Evolutionary conservation across 23 red algal genomes (phyloP).

Genomic region (Agarophyton chilense): DNA sequence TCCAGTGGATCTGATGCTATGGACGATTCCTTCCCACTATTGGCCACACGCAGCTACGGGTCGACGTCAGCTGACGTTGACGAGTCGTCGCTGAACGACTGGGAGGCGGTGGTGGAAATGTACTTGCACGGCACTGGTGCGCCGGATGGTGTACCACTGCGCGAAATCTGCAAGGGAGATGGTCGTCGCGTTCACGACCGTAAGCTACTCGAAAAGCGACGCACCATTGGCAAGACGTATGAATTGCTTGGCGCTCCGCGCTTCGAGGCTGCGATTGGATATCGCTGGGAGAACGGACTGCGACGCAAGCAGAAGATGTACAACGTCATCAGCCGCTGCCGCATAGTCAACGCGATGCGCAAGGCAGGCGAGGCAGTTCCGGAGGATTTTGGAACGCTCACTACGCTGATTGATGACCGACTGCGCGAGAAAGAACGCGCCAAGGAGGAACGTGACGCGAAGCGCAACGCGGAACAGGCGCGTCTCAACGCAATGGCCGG

Average conservation of each 20-base stretch:
- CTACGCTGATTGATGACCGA: conserved; percentile 48
- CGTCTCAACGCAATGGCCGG: background rate
- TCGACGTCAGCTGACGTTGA: conserved; percentile 12
- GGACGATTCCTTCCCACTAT: background rate
- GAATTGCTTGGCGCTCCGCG: conserved; percentile 40
- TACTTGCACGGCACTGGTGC: conserved; percentile 56
- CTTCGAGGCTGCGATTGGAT: conserved; percentile 68
- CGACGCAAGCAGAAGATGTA: conserved; percentile 75
- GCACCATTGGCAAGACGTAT: conserved; percentile 70
- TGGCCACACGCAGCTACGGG: background rate
- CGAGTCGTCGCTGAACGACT: conserved; percentile 37
- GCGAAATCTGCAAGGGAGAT: conserved; percentile 38
- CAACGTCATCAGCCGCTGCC: conserved; percentile 65
- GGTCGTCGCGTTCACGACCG: conserved; percentile 57
- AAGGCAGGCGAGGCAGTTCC: conserved; percentile 43
- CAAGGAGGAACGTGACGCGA: conserved; percentile 26
- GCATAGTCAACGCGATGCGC: conserved; percentile 62
- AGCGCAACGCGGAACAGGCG: conserved; percentile 17
- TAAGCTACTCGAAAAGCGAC: conserved; percentile 65
- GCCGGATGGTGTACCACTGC: conserved; percentile 46
- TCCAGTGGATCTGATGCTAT: background rate
- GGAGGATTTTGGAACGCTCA: conserved; percentile 35
- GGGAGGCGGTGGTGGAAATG: conserved; percentile 68
- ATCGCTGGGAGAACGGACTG: conserved; percentile 41
- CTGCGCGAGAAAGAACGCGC: conserved; percentile 41